phyloP scores from a whole-genome alignment of 768 basidiomycete species.

The Termitomyces sp. region DNA sequence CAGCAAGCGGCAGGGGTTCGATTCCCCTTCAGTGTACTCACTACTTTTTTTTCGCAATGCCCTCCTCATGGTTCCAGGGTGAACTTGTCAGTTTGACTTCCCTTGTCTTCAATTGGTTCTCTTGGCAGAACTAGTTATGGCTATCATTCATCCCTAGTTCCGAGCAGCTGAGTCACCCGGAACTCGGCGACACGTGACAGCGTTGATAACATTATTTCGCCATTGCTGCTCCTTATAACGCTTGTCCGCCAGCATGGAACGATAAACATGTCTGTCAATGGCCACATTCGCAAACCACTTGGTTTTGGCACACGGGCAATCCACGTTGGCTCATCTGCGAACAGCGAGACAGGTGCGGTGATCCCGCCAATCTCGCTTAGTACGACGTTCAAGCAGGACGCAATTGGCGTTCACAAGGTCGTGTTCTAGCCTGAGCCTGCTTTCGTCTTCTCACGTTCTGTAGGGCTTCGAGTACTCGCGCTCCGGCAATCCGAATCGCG shows the following conservation, averaged over 20 bases:
- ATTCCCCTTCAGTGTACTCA: slow-evolving; percentile 40
- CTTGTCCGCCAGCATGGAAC: not conserved
- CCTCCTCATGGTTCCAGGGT: too few species aligned
- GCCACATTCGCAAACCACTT: not conserved
- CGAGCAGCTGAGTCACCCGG: not conserved
- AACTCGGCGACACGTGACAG: not conserved
- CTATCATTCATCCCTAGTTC: too few species aligned
- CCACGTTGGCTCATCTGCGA: not conserved
- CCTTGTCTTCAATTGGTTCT: too few species aligned
- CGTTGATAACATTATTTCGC: not conserved
- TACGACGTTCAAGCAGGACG: not conserved
- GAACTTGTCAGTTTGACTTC: too few species aligned
- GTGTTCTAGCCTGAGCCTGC: not conserved
- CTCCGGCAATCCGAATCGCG: slow-evolving; percentile 83
- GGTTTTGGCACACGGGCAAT: not conserved
- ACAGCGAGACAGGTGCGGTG: not conserved
- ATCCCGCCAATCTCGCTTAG: not conserved
- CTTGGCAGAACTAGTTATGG: too few species aligned
- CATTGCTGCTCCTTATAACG: not conserved
- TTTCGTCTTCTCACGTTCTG: not conserved
- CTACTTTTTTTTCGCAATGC: too few species aligned
- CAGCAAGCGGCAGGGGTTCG: slow-evolving; percentile 47
- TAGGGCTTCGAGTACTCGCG: slow-evolving; percentile 89
- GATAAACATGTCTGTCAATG: not conserved
- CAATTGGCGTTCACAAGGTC: not conserved